phyloP scores from a whole-genome alignment of 164 flowering plant species.

The Stephania yunnanensis region DNA sequence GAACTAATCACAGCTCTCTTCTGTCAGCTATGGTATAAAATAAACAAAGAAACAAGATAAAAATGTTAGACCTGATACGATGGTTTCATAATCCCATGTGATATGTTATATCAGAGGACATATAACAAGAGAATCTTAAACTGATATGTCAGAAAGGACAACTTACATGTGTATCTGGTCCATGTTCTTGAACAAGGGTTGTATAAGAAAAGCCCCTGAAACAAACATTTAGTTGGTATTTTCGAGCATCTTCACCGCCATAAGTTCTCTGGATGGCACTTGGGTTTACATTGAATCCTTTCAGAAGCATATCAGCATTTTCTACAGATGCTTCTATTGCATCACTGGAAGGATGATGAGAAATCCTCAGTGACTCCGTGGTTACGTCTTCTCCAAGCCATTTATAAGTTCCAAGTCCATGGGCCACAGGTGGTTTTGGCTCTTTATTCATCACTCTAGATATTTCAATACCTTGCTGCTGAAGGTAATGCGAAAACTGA shows the following conservation, averaged over 20 bases:
- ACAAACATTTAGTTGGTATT: conserved; percentile 40
- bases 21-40: background rate
- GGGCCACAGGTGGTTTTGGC: conserved; percentile 44
- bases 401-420: conserved; percentile 90
- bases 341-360: conserved; percentile 33
- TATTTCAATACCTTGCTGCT: conserved; percentile 41
- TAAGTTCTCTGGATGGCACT: conserved; percentile 30
- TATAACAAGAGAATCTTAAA: background rate
- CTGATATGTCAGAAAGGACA: conserved; percentile 1
- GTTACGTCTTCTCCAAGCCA: conserved; percentile 88
- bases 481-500: conserved; percentile 62
- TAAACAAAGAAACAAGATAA: background rate
- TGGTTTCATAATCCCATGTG: background rate
- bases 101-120: background rate
- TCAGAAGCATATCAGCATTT: conserved; percentile 51
- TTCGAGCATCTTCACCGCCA: conserved; percentile 27
- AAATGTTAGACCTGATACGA: background rate
- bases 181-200: conserved; percentile 58
- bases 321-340: conserved; percentile 61
- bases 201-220: conserved; percentile 31
- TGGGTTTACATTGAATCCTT: conserved; percentile 44
- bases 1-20: background rate
- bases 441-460: conserved; percentile 33
- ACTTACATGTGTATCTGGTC: conserved; percentile 48
- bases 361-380: conserved; percentile 35